Evolutionary conservation across 371 early-diverging fungal genomes (phyloP), one percentile per base, ranked within the genome.

Genomic region (Parasitella parasitica): DNA sequence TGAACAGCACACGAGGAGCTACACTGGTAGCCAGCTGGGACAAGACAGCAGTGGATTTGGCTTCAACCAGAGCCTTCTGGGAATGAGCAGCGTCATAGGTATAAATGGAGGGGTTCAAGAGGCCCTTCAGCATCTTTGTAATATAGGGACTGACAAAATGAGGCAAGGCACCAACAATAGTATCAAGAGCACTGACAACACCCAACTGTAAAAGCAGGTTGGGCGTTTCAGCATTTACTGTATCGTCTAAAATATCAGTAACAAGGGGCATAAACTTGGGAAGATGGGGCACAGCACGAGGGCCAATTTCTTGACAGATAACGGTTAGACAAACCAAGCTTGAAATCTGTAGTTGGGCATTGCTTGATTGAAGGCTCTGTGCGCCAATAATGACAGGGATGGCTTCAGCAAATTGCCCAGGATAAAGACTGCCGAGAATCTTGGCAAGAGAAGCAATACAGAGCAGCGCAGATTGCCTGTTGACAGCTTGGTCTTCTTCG

Each of bases 111-210:
- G 89, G 83, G 64, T 83, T 84, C 39, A 91, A 60, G 4, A 84
- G 75, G 24, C 72, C 69, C 27, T 66, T 52, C 16, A 92, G 71
- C 24, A 91, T 74, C 60, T 86, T 78, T 48, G 78, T 69, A 26
- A 93, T 67, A 58, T 90, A 95, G 4, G 95, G 91, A 63, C 91
- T 89, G 64, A 95, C 69, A 71, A 97, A 97, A 62, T 91, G 89
- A 22, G 94, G 89, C 69, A 95, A 68, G 41, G 83, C 84, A 57
- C 78, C 78, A 51, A 94, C 81, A 38, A 93, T 80, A 0, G 86
- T 82, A 59, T 88, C 92, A 43, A 96, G 66, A 12, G 88, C 80
- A n/a, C 82, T 78, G 53, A 95, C 71, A 12, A 86, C 88, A 35
- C 86, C 84, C 39, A 91, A 63, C 50, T 88, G 83, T 13, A 91